Evolutionary conservation across 2,329 filamentous ascomycete genomes (phyloP), one percentile per base, ranked within the genome.

Genomic region (Amylocarpus encephaloides): DNA sequence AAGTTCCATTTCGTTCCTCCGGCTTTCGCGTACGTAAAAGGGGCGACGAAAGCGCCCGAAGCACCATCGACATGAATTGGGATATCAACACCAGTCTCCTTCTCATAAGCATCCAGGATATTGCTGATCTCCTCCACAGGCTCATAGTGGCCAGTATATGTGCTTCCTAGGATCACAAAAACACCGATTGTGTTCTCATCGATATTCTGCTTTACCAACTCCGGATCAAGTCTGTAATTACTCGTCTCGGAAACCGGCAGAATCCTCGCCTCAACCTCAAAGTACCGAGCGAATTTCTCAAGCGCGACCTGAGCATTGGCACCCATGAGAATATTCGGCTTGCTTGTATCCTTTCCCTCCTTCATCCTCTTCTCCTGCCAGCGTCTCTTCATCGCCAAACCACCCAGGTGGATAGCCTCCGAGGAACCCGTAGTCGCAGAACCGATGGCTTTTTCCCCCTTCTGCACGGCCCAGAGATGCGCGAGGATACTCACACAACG

Each of bases 161-260:
- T 88, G 45, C 76, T 82, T 2, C 85, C 84, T 5, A 88, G 62
- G 47, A 88, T 88, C 0, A 85, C 80, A 60, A 86, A 88, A 0
- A 88, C 71, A n/a, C 85, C 85, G 58, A 88, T 87, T 0, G 85
- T 88, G 58, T 88, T 88, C 67, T 88, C 84, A 54, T 88, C 83
- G 32, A 88, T 75, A 55, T 84, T 83, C 59, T 86, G 64, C 60
- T 76, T 79, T 1, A 87, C 80, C 22, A 82, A 67, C 3, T 79
- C 72, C 0, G 83, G 79, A 57, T 88, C 82, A 6, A 88, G 71
- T 30, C 81, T 70, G 62, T 74, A 84, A 6, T 75, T 71, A 50
- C 79, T 83, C 62, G 79, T 75, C 56, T 76, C 72, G 46, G 73
- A 81, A 10, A 85, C 83, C 15, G 78, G 81, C 43, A 83, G 67